These are phyloP conservation scores for Ustanciosporium gigantosporum DNA, from an alignment of 1,284 basidiomycete species.

Conservation along the genomic window DNA sequence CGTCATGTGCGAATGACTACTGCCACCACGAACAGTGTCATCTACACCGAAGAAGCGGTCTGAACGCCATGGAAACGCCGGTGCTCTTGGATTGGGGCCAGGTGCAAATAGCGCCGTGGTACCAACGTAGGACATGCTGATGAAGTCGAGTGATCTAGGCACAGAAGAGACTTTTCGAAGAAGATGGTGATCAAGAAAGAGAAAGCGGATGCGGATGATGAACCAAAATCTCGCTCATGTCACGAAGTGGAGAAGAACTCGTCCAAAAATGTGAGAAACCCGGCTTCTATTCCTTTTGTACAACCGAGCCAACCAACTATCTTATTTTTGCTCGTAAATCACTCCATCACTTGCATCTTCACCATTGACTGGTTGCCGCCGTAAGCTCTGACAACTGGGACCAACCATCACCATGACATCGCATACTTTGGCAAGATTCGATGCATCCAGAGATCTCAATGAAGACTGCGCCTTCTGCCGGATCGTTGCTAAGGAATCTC, in stretches of 20 bases:
- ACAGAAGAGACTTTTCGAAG: neutral
- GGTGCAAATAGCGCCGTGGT: constrained; percentile 31
- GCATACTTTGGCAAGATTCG: constrained; percentile 31
- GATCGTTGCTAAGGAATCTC: constrained; percentile 11
- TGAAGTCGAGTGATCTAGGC: neutral
- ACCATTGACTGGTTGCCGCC: too few species aligned
- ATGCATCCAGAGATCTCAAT: constrained; percentile 13
- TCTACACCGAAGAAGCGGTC: constrained; percentile 62
- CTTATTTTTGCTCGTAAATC: too few species aligned
- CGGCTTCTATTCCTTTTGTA: too few species aligned
- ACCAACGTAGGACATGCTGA: constrained; percentile 21
- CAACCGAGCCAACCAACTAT: too few species aligned
- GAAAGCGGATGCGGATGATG: too few species aligned
- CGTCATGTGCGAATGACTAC: constrained; percentile 61
- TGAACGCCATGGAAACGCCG: constrained; percentile 34
- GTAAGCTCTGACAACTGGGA: too few species aligned
- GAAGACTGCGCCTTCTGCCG: constrained; percentile 38
- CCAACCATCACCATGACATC: constrained; percentile 29
- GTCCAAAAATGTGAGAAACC: neutral
- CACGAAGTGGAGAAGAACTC: neutral
- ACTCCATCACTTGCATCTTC: too few species aligned
- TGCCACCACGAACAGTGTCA: constrained; percentile 64
- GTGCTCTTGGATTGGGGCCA: constrained; percentile 20
- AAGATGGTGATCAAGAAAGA: neutral
- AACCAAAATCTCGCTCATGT: too few species aligned